A percentile compares a stretch with the other conserved stretches of the same genome.
Conservation (phyloP, 306 rosid genomes). For the Cucurbita ficifolia region DNA sequence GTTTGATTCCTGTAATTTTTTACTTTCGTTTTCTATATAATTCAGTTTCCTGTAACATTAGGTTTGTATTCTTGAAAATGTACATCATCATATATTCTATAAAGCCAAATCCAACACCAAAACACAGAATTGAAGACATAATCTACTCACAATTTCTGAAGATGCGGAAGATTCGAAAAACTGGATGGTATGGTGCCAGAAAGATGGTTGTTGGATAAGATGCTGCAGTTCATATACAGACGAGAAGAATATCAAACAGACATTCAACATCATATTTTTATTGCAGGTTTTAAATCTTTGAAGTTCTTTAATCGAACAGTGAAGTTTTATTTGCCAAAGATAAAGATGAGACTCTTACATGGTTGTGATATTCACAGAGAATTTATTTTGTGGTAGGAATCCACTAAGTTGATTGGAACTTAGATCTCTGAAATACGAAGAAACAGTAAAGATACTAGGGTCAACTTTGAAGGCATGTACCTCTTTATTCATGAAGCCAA, state of each 20-base stretch:
- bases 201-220: conserved; percentile 60
- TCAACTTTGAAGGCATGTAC: background rate
- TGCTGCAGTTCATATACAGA: conserved; percentile 20
- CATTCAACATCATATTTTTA: background rate
- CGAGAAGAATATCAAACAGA: background rate
- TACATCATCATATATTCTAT: too few relatives aligned
- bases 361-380: conserved; percentile 55
- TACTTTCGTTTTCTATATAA: too few relatives aligned
- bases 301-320: background rate
- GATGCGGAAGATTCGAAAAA: conserved; percentile 40
- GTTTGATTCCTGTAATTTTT: too few relatives aligned
- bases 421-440: conserved; percentile 56
- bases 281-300: background rate
- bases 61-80: too few relatives aligned
- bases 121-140: background rate
- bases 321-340: background rate
- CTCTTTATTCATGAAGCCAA: background rate
- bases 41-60: too few relatives aligned
- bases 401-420: conserved; percentile 60
- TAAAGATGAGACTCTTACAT: conserved; percentile 41
- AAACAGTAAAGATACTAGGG: conserved; percentile 4
- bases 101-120: too few relatives aligned
- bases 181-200: conserved; percentile 51
- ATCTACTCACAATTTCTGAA: conserved; percentile 61
- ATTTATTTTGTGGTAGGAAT: conserved; percentile 43